phyloP scores from a whole-genome alignment of 177 flowering plant species.

The Vitis hybrid region DNA sequence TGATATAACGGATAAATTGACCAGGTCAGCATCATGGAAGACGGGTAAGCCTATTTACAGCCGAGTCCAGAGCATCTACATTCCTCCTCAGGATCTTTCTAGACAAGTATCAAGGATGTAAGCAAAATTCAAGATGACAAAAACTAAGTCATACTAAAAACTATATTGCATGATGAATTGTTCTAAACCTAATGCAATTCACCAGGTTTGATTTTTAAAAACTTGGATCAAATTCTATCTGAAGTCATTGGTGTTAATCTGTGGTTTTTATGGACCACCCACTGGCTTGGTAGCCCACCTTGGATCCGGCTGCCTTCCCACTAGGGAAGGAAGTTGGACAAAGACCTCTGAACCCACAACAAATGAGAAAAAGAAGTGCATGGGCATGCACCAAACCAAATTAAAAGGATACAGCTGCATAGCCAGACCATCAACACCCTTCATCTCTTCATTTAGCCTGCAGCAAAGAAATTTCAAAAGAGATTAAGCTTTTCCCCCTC shows the following conservation, averaged over 20 bases:
- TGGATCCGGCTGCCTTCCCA: not conserved
- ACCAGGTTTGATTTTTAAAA: not conserved
- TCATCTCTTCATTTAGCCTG: constrained; percentile 96
- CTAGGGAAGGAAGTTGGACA: too few relatives aligned
- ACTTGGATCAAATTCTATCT: not conserved
- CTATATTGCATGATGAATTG: not conserved
- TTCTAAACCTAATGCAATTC: too few relatives aligned
- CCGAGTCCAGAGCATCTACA: constrained; percentile 76
- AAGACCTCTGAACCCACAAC: not conserved
- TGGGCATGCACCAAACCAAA: not conserved
- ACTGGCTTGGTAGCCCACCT: not conserved
- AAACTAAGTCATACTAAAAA: not conserved
- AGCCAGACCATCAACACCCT: constrained; percentile 65
- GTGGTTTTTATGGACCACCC: not conserved
- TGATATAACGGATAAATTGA: too few relatives aligned
- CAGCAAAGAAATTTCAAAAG: constrained; percentile 9
- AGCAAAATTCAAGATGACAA: constrained; percentile 10
- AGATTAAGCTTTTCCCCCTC: not conserved
- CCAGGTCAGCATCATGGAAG: constrained; percentile 41
- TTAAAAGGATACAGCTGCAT: constrained; percentile 80
- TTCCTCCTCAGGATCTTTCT: constrained; percentile 73
- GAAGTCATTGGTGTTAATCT: not conserved
- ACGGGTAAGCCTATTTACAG: constrained; percentile 60
- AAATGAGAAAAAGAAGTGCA: not conserved
- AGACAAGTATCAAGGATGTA: constrained; percentile 36